Conservation (phyloP, 768 basidiomycete species). For the Lentinula raphanica region DNA sequence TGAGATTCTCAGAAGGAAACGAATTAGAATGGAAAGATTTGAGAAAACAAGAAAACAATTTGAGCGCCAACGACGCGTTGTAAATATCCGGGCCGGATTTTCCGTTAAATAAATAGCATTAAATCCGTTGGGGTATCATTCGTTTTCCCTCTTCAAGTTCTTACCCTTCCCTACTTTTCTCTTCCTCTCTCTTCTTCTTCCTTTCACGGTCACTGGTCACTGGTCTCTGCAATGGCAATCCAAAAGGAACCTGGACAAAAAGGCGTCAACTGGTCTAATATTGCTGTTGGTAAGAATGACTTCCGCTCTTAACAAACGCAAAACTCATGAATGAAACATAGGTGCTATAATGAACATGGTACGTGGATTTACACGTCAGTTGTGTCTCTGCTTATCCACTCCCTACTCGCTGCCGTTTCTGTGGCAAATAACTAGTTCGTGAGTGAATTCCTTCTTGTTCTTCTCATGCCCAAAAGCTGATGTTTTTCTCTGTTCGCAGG, state of each 20-base stretch:
- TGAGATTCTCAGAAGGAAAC: no score
- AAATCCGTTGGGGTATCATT: neutral
- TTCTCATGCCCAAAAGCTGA: neutral
- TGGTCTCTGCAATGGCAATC: slow-evolving; percentile 56
- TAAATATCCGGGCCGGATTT: neutral
- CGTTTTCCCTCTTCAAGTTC: slow-evolving; percentile 13
- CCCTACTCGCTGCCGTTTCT: neutral
- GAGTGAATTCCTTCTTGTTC: slow-evolving; percentile 24
- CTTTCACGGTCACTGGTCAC: slow-evolving; percentile 12
- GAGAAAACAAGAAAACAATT: neutral
- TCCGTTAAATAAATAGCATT: neutral
- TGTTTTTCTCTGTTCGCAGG: slow-evolving; percentile 36
- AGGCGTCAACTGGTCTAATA: slow-evolving; percentile 91
- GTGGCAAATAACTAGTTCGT: slow-evolving; percentile 40
- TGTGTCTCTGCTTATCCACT: neutral
- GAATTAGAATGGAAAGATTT: neutral
- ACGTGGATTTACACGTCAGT: slow-evolving; percentile 19
- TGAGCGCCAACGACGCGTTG: no score
- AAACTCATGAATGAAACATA: slow-evolving; percentile 25
- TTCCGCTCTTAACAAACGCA: slow-evolving; percentile 10
- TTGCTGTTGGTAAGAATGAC: slow-evolving; percentile 74
- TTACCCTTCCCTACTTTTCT: slow-evolving; percentile 16
- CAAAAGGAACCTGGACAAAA: slow-evolving; percentile 86
- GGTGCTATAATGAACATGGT: slow-evolving; percentile 99
- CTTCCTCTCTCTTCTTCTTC: slow-evolving; percentile 11